Evolutionary conservation across 306 rosid species (phyloP).

Genomic region (Cicer judaicum): DNA sequence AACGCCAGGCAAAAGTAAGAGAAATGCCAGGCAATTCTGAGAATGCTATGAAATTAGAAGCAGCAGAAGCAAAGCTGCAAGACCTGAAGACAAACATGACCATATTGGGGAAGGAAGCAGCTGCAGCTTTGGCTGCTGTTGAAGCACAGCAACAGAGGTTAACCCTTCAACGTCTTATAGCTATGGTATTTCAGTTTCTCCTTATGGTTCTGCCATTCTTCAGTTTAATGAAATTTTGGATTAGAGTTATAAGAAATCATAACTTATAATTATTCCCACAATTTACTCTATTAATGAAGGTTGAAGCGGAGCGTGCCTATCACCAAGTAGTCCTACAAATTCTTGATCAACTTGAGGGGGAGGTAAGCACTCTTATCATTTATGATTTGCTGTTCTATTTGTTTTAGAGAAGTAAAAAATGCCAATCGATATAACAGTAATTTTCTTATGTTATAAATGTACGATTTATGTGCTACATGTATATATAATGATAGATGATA

Average conservation of each 20-base stretch:
- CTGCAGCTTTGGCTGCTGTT: conserved; percentile 97
- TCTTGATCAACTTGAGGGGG: conserved; percentile 96
- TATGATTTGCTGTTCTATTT: conserved; percentile 24
- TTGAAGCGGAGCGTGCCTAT: conserved; percentile 87
- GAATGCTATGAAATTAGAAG: conserved; percentile 78
- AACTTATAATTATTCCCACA: conserved; percentile 10
- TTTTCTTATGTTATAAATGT: conserved; percentile 40
- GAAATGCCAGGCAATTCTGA: conserved; percentile 87
- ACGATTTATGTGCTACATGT: conserved; percentile 40
- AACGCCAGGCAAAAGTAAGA: conserved; percentile 84
- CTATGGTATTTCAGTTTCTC: conserved; percentile 67
- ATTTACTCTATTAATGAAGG: conserved; percentile 57
- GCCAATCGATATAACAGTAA: conserved; percentile 21
- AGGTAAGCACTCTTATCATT: conserved; percentile 55
- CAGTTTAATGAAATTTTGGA: conserved; percentile 26
- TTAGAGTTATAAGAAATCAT: conserved; percentile 31
- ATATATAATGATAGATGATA: conserved; percentile 67
- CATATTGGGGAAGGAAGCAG: conserved; percentile 95
- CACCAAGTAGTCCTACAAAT: conserved; percentile 88
- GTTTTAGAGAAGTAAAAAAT: conserved; percentile 12
- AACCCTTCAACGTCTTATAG: conserved; percentile 94
- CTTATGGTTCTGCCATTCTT: conserved; percentile 12
- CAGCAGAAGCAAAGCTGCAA: conserved; percentile 86
- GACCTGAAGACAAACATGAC: conserved; percentile 87
- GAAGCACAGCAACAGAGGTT: conserved; percentile 99